phyloP scores from a whole-genome alignment of 495 filamentous ascomycete genomes.

The Hypoxylon subgilvum region DNA sequence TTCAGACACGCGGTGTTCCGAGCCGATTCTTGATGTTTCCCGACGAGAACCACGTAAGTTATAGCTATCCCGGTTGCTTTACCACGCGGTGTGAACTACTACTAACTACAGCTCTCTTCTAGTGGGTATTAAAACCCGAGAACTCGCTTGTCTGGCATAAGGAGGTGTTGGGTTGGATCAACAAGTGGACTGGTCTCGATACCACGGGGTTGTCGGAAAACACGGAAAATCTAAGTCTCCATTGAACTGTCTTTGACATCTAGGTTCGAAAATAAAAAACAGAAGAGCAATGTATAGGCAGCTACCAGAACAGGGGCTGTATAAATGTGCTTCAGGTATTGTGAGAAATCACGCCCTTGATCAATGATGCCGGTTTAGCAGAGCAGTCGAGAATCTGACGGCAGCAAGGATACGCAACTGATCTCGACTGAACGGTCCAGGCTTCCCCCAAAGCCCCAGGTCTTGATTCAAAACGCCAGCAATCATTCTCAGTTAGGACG shows the following conservation, averaged over 20 bases:
- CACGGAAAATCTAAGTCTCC: slow-evolving; percentile 17
- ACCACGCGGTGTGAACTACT: not conserved
- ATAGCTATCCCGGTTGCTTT: slow-evolving; percentile 23
- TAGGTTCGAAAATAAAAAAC: not conserved
- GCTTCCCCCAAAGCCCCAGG: too few species aligned
- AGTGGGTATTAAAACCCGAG: slow-evolving; percentile 92
- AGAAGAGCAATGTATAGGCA: not conserved
- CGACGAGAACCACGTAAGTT: slow-evolving; percentile 70
- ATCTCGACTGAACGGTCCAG: too few species aligned
- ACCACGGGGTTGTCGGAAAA: slow-evolving; percentile 26
- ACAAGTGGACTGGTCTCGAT: slow-evolving; percentile 72
- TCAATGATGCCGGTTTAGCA: not conserved
- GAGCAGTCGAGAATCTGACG: not conserved
- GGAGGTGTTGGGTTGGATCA: slow-evolving; percentile 89
- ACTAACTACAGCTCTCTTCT: slow-evolving; percentile 30
- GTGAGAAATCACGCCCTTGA: not conserved
- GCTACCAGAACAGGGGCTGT: not conserved
- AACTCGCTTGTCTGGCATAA: slow-evolving; percentile 90
- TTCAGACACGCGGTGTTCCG: slow-evolving; percentile 74
- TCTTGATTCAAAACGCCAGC: not conserved
- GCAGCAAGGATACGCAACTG: not conserved
- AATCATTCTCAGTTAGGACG: not conserved
- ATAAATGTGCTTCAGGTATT: not conserved
- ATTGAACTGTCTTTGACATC: not conserved
- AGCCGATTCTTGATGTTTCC: slow-evolving; percentile 83